phyloP scores from a whole-genome alignment of 164 flowering plant species.

The Paratinospora sagittata region DNA sequence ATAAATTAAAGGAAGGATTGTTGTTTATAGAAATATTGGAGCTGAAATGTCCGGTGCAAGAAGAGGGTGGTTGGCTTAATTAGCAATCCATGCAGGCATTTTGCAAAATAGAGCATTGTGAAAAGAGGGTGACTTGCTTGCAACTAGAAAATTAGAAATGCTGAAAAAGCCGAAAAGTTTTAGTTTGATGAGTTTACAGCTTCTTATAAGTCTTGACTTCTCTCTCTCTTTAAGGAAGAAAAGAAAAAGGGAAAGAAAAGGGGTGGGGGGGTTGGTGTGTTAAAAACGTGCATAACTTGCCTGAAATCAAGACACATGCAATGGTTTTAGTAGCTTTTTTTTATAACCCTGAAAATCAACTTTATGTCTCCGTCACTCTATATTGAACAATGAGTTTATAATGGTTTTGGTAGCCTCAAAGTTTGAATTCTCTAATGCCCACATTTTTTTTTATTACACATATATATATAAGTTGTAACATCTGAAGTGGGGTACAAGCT shows the following conservation, averaged over 20 bases:
- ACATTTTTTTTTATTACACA: no score
- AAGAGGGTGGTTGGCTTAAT: no score
- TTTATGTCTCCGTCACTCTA: slow-evolving; percentile 11
- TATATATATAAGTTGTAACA: no score
- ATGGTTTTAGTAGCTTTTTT: neutral
- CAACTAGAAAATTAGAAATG: slow-evolving; percentile 2
- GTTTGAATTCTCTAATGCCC: slow-evolving; percentile 2
- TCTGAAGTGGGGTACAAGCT: no score
- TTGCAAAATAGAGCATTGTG: no score
- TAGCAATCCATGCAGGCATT: no score
- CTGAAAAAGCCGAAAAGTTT: slow-evolving; percentile 18
- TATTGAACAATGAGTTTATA: neutral
- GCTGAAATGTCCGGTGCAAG: no score
- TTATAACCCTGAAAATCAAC: slow-evolving; percentile 4
- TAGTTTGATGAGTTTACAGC: slow-evolving; percentile 14
- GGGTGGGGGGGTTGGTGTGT: neutral
- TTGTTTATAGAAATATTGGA: neutral
- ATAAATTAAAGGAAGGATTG: no score
- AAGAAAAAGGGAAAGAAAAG: neutral
- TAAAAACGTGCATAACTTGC: neutral
- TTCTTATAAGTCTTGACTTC: slow-evolving; percentile 16
- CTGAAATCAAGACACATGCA: neutral
- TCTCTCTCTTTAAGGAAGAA: slow-evolving; percentile 9
- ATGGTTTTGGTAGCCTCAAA: neutral
- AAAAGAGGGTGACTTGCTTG: neutral